Conservation (phyloP, 768 basidiomycete genomes). For the Gymnopilus dilepis region DNA sequence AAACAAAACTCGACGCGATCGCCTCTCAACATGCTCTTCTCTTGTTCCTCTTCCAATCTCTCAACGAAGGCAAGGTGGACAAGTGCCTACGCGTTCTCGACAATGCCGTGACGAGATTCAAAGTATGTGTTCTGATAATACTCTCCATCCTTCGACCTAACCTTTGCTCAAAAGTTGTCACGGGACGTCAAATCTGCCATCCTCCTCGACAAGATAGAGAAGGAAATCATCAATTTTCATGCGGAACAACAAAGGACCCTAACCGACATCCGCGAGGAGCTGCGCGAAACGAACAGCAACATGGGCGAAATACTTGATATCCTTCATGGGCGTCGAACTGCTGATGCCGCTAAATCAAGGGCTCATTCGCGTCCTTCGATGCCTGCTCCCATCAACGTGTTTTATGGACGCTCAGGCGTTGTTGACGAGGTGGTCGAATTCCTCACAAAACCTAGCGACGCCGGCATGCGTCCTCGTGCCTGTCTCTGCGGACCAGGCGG, state of each 20-base stretch:
- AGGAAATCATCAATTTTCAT: background rate
- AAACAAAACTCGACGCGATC: conserved; percentile 1
- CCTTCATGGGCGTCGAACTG: background rate
- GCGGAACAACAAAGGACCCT: background rate
- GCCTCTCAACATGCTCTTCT: background rate
- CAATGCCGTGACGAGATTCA: conserved; percentile 2
- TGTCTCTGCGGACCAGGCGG: conserved; percentile 34
- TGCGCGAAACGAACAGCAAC: no score
- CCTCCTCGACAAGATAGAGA: background rate
- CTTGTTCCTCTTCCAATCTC: background rate
- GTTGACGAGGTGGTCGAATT: background rate
- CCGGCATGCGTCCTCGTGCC: conserved; percentile 1
- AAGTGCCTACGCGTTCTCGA: background rate
- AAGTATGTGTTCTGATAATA: background rate
- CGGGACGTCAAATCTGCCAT: background rate
- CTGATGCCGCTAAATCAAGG: background rate
- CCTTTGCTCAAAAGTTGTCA: background rate
- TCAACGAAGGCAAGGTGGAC: background rate
- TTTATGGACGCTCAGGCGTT: conserved; percentile 3
- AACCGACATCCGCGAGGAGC: background rate
- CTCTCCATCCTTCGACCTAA: background rate
- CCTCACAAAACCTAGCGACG: background rate
- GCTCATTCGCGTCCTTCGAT: background rate
- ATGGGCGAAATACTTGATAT: background rate
- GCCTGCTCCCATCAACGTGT: background rate